A percentile compares a stretch with the other conserved stretches of the same genome.
Conservation (phyloP, 305 asterid species). For the Plantago coronopus region DNA sequence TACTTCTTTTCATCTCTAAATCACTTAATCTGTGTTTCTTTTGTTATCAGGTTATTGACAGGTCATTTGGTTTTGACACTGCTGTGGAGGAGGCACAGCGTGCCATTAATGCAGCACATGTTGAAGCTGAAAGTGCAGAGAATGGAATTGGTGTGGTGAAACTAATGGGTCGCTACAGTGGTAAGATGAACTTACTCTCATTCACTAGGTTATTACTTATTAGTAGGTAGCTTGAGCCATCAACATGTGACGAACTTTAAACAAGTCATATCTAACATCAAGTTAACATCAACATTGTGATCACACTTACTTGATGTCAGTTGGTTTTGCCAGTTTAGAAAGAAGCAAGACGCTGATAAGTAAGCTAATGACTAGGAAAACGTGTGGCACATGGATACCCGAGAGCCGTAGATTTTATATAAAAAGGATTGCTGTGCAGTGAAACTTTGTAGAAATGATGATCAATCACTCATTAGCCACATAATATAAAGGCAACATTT, state of each 20-base stretch:
- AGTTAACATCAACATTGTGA: too few species aligned
- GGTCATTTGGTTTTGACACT: conserved; percentile 71
- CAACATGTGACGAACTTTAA: not conserved
- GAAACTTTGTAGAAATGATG: too few species aligned
- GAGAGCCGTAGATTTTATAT: too few species aligned
- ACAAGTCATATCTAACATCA: too few species aligned
- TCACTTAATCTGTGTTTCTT: conserved; percentile 20
- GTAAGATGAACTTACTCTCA: conserved; percentile 34
- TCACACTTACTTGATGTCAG: too few species aligned
- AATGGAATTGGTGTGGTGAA: conserved; percentile 70
- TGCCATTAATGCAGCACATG: conserved; percentile 77
- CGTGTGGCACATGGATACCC: conserved; percentile 4
- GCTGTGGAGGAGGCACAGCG: conserved; percentile 82
- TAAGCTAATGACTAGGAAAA: conserved; percentile 1
- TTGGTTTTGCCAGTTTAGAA: conserved; percentile 5
- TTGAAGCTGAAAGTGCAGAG: conserved; percentile 62
- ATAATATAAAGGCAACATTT: too few species aligned
- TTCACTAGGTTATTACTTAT: not conserved
- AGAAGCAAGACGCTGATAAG: conserved; percentile 4
- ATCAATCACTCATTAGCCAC: too few species aligned
- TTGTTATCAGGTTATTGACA: conserved; percentile 57
- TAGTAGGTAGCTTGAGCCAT: conserved; percentile 1
- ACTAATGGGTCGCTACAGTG: conserved; percentile 69
- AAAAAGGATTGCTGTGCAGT: too few species aligned
- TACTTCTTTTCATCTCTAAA: conserved; percentile 12